Evolutionary conservation across 768 basidiomycete species (phyloP), one percentile per base, ranked within the genome.

Genomic region (Flagelloscypha sp.): DNA sequence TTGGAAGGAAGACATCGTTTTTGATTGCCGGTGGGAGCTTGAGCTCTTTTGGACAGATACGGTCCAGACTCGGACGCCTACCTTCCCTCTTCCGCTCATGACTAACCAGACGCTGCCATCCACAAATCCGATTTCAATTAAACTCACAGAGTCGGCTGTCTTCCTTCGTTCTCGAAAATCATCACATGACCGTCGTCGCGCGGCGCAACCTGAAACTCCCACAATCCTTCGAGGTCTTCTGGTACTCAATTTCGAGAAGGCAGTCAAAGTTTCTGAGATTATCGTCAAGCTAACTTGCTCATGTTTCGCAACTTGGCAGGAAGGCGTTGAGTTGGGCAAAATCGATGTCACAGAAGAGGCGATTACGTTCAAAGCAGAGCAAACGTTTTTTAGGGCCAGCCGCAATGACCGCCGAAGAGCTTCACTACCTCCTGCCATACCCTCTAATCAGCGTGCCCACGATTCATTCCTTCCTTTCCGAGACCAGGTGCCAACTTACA

Each of bases 221-320:
- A 74, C 83, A 5, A 56, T 80, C 41, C 56, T 86, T 23, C 65
- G 84, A 13, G 84, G 82, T 8, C 54, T 86, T 10, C 61, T 84
- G 36, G 72, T 72, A 2, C 52, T 71, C 12, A 61, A 67, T 18
- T 56, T 73, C 8, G 41, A 43, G 24, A 58, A 61, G 45, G 78
- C 90, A 1, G 90, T 78, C 35, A 79, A 79, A 53, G 79, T 99
- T 45, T 79, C 83, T 21, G 84, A 79, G 48, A 92, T 99, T 38
- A 80, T 81, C 37, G 65, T 95, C 24, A 76, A 80, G 53, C 60
- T 99, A 15, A 65, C 77, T 29, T 92, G 85, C 3, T 81, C 66
- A 40, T 67, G 79, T 3, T 59, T 67, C 17, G 84, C 79, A 4
- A 71, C 76, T 24, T 95, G 89, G 82, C 79, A 83, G 2, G 90